Conservation (phyloP, 148 eudicot genomes). For the Chenopodium suecicum region DNA sequence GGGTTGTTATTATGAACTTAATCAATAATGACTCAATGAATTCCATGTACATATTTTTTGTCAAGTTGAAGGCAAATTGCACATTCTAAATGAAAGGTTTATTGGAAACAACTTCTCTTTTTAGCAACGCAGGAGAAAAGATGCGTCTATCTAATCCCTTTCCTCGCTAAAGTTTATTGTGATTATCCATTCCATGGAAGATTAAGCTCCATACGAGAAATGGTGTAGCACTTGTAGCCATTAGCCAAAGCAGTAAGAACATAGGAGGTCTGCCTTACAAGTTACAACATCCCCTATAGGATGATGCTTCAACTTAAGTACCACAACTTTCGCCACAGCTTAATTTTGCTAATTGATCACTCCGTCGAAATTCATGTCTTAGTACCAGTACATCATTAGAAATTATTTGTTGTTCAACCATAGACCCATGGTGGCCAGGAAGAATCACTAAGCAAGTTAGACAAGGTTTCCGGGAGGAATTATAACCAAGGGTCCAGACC, state of each 20-base stretch:
- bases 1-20: not conserved
- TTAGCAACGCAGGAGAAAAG: too few relatives aligned
- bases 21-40: not conserved
- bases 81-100: not conserved
- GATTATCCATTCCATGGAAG: not conserved
- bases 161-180: not conserved
- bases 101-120: too few relatives aligned
- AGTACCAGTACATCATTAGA: not conserved
- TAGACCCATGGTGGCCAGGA: not conserved
- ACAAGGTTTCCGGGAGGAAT: not conserved
- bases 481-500: conserved; percentile 4
- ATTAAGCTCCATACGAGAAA: not conserved
- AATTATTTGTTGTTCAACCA: not conserved
- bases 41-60: not conserved
- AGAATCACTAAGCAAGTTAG: too few relatives aligned
- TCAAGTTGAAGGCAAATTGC: not conserved
- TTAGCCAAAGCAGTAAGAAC: too few relatives aligned
- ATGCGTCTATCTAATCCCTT: not conserved
- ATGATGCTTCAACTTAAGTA: too few relatives aligned
- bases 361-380: too few relatives aligned
- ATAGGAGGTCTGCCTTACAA: too few relatives aligned
- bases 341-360: too few relatives aligned
- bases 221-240: too few relatives aligned
- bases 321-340: too few relatives aligned
- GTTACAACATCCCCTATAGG: too few relatives aligned